phyloP scores from a whole-genome alignment of 768 basidiomycete species.

The Ephemerocybe angulata region DNA sequence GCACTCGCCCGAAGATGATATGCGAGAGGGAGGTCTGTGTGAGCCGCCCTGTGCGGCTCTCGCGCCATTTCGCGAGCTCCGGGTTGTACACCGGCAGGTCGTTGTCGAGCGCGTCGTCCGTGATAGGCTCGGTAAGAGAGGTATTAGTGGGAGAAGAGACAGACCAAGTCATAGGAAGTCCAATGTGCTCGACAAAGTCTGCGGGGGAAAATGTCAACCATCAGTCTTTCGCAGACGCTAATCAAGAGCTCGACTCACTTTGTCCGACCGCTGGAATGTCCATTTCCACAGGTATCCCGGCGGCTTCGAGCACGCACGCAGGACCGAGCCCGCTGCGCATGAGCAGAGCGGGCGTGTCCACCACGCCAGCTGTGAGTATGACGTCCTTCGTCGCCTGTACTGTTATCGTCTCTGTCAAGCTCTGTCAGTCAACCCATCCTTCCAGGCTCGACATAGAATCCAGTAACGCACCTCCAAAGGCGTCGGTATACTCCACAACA shows the following conservation, averaged over 20 bases:
- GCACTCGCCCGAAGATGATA: neutral
- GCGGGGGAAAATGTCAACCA: neutral
- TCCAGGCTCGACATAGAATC: neutral
- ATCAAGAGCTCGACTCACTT: neutral
- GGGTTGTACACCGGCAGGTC: neutral
- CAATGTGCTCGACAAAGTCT: constrained; percentile 4
- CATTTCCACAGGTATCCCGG: neutral
- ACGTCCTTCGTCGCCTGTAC: neutral
- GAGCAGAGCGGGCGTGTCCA: neutral
- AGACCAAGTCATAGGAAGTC: neutral
- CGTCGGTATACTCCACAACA: neutral
- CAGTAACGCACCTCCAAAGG: neutral
- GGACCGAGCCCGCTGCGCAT: neutral
- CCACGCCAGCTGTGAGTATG: neutral
- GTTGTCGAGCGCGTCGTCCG: neutral
- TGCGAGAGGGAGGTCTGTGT: neutral
- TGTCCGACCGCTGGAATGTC: neutral
- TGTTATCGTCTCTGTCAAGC: neutral
- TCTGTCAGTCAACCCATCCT: neutral
- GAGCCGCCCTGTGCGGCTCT: neutral
- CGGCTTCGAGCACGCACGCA: neutral
- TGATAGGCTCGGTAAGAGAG: neutral
- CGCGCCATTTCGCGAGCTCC: neutral
- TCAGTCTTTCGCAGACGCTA: neutral
- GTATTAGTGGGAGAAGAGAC: too few relatives aligned